These are phyloP conservation scores for Diplodia intermedia DNA, from an alignment of 2,329 filamentous ascomycete genomes.

Conservation along the genomic window DNA sequence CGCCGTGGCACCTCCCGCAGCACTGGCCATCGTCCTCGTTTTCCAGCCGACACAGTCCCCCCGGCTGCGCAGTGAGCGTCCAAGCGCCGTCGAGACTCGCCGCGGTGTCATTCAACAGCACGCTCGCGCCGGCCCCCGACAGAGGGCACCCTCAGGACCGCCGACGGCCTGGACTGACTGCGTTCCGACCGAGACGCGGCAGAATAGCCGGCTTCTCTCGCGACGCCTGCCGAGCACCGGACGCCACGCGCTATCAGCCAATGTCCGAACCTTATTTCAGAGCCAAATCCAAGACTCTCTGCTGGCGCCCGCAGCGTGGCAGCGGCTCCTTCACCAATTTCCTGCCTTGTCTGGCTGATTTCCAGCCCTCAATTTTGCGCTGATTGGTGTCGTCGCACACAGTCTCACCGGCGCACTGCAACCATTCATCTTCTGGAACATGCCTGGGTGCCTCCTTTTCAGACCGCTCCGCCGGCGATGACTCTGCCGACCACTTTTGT, in stretches of 20 bases:
- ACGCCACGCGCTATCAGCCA: conserved; percentile 15
- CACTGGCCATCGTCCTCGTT: background rate
- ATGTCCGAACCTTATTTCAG: conserved; percentile 28
- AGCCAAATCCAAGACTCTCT: conserved; percentile 8
- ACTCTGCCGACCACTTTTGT: background rate
- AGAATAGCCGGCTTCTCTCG: background rate
- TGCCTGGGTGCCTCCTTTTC: background rate
- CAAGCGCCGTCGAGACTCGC: conserved; percentile 20
- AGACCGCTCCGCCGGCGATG: conserved; percentile 5
- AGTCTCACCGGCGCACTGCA: background rate
- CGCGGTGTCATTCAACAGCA: background rate
- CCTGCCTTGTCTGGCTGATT: no score
- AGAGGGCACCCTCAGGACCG: background rate
- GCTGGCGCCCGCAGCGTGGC: background rate
- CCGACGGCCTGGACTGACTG: background rate
- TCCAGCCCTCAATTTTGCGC: conserved; percentile 17
- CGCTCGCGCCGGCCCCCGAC: conserved; percentile 1
- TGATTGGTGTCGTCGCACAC: conserved; percentile 1
- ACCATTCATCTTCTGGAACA: background rate
- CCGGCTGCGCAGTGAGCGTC: conserved; percentile 9
- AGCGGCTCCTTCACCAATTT: background rate
- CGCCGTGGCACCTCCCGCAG: conserved; percentile 21
- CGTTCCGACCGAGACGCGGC: background rate
- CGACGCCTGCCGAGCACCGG: conserved; percentile 8
- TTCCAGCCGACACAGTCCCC: background rate